Evolutionary conservation across 176 grass and related monocot species (phyloP).

Genomic region (Eremochloa ophiuroides): DNA sequence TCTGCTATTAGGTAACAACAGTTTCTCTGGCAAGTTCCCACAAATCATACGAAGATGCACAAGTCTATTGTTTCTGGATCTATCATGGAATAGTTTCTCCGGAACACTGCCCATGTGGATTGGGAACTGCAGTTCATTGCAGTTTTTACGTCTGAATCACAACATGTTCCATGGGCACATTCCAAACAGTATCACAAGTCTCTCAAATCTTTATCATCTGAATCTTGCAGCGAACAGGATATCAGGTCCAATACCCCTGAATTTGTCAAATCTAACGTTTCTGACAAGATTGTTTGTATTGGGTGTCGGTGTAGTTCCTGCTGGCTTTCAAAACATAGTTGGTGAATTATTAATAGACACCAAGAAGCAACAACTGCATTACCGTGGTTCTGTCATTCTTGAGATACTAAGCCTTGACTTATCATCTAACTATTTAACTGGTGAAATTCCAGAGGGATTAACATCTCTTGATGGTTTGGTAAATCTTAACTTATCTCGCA

Average conservation of each 20-base stretch:
- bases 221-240: not conserved
- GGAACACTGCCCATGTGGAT: conserved; percentile 20
- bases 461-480: no score
- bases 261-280: not conserved
- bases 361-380: not conserved
- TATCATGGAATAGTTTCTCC: conserved; percentile 25
- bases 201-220: not conserved
- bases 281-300: not conserved
- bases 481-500: no score
- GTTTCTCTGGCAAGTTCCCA: not conserved
- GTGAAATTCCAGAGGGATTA: no score
- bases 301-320: fast-evolving
- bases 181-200: not conserved
- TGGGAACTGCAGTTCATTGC: not conserved
- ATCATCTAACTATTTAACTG: no score
- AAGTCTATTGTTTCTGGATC: conserved; percentile 9
- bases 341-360: not conserved
- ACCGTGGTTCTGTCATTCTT: not conserved
- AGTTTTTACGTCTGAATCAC: not conserved
- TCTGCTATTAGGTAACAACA: conserved; percentile 9
- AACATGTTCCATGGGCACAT: conserved; percentile 1
- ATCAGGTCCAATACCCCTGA: not conserved
- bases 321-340: not conserved
- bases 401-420: not conserved
- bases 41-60: not conserved